phyloP scores from a whole-genome alignment of 164 flowering plant genomes.

The Vitis rupestris region DNA sequence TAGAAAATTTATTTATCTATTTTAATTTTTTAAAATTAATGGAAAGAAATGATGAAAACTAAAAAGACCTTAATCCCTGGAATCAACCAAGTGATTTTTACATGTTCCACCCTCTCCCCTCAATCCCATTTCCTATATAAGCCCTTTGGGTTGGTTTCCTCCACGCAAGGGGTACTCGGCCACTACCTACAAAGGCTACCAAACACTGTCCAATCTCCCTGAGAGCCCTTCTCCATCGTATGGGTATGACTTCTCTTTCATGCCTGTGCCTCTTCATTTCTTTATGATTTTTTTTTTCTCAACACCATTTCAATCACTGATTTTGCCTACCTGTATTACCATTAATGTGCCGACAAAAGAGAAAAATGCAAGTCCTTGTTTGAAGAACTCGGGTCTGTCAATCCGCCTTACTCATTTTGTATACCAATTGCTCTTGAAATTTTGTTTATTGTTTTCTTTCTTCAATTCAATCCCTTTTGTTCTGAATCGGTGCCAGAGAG shows the following conservation, averaged over 20 bases:
- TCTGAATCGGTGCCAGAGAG: slow-evolving; percentile 8
- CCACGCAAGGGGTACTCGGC: slow-evolving; percentile 16
- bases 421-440: too few relatives aligned
- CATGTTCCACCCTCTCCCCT: too few relatives aligned
- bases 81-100: too few relatives aligned
- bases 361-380: not conserved
- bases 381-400: not conserved
- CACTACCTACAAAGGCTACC: slow-evolving; percentile 8
- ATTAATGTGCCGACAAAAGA: slow-evolving; percentile 5
- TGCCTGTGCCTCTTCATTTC: not conserved
- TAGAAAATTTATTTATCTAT: too few relatives aligned
- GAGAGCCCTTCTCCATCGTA: too few relatives aligned
- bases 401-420: not conserved
- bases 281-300: not conserved
- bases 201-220: slow-evolving; percentile 1
- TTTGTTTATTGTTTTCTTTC: not conserved
- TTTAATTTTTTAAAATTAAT: too few relatives aligned
- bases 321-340: not conserved
- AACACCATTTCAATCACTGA: not conserved
- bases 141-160: slow-evolving; percentile 21
- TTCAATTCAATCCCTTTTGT: slow-evolving; percentile 6
- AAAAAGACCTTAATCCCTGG: too few relatives aligned
- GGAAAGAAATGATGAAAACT: too few relatives aligned
- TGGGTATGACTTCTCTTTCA: not conserved
- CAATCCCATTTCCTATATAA: not conserved